Conservation (phyloP, 441 rosid genomes). For the Jatropha podagrica region DNA sequence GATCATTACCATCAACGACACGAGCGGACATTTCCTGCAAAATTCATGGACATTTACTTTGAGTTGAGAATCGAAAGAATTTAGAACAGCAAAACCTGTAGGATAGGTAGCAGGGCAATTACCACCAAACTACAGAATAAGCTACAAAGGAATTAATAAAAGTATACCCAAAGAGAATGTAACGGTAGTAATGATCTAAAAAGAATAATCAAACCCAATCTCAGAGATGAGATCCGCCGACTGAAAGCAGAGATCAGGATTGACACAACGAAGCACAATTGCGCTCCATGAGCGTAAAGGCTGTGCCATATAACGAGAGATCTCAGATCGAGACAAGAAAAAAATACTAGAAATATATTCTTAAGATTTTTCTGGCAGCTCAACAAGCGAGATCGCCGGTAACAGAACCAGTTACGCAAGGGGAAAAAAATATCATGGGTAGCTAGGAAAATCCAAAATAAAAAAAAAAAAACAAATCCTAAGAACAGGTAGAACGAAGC, state of each 20-base stretch:
- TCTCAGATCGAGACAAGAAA: conserved; percentile 12
- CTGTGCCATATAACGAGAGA: background rate
- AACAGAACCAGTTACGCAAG: background rate
- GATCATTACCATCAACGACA: conserved; percentile 71
- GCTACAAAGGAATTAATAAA: background rate
- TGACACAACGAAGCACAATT: background rate
- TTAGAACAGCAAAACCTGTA: background rate
- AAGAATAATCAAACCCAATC: background rate
- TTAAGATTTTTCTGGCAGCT: background rate
- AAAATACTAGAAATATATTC: background rate
- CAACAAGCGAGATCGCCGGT: conserved; percentile 9
- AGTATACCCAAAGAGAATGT: background rate
- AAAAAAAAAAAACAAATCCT: conserved; percentile 5
- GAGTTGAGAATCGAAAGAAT: background rate
- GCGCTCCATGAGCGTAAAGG: background rate
- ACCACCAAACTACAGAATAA: background rate
- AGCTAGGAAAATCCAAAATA: background rate
- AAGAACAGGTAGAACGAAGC: background rate
- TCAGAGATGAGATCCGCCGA: background rate
- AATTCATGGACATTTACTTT: conserved; percentile 15
- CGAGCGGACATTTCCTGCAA: conserved; percentile 79
- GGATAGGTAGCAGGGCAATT: background rate
- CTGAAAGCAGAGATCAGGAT: conserved; percentile 1
- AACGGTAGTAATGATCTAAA: conserved; percentile 4
- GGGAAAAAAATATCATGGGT: background rate